Conservation (phyloP, 208 protist genomes). For the Trypanosoma rangeli region DNA sequence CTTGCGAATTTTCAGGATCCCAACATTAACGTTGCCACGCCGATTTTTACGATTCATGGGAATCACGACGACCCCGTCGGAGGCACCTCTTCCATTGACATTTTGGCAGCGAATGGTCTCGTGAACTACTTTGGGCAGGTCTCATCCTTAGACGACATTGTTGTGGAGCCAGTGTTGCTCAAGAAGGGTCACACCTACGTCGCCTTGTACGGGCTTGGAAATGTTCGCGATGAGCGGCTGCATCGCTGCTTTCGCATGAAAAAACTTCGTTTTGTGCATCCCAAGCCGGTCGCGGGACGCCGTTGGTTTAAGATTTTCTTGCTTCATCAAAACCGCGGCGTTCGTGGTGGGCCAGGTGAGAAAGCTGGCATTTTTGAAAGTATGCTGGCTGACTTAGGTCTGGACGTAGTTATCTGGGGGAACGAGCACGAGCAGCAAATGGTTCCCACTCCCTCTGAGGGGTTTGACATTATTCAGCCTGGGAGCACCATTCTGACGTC, state of each 20-base stretch:
- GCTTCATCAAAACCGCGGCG: slow-evolving; percentile 97
- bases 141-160: slow-evolving; percentile 91
- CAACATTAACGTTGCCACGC: slow-evolving; percentile 98
- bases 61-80: slow-evolving; percentile 99
- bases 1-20: slow-evolving; percentile 95
- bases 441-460: slow-evolving; percentile 69
- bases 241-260: slow-evolving; percentile 94
- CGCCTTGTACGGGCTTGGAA: slow-evolving; percentile 98
- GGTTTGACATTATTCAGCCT: slow-evolving; percentile 96
- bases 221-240: slow-evolving; percentile 98
- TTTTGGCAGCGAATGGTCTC: slow-evolving; percentile 92
- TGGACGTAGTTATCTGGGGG: slow-evolving; percentile 99
- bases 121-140: slow-evolving; percentile 99
- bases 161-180: slow-evolving; percentile 92
- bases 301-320: slow-evolving; percentile 98
- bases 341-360: slow-evolving; percentile 47
- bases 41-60: slow-evolving; percentile 99
- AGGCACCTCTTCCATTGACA: slow-evolving; percentile 94
- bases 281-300: slow-evolving; percentile 44
- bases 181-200: slow-evolving; percentile 95
- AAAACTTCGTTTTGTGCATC: slow-evolving; percentile 93
- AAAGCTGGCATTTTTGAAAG: slow-evolving; percentile 93
- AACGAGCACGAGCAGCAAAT: slow-evolving; percentile 99
- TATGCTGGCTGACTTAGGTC: slow-evolving; percentile 90
- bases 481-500: slow-evolving; percentile 97